phyloP scores from a whole-genome alignment of 257 asterid species.

The Ophiorrhiza pumila region DNA sequence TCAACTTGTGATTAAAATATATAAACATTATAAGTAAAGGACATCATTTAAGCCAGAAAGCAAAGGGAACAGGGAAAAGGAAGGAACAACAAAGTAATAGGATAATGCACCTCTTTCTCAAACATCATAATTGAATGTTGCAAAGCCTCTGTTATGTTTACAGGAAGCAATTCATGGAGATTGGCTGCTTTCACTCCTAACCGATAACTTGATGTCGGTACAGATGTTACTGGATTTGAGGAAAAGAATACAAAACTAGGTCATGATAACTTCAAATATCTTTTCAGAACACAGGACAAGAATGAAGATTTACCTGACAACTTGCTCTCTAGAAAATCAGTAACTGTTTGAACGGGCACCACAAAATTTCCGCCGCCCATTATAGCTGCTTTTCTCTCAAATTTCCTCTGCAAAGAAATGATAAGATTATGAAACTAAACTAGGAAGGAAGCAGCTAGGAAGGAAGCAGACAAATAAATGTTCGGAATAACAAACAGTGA shows the following conservation, averaged over 20 bases:
- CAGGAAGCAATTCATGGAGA: slow-evolving; percentile 76
- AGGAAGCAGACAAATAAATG: background rate
- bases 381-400: slow-evolving; percentile 72
- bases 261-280: slow-evolving; percentile 11
- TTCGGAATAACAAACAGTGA: slow-evolving; percentile 2
- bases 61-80: background rate
- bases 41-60: background rate
- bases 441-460: background rate
- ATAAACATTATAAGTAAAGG: background rate
- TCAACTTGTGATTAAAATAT: background rate
- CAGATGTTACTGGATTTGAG: slow-evolving; percentile 41
- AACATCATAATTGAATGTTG: slow-evolving; percentile 66
- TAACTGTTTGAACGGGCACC: slow-evolving; percentile 77
- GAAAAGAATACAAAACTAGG: slow-evolving; percentile 20
- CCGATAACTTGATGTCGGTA: slow-evolving; percentile 90
- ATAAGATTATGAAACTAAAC: slow-evolving; percentile 7
- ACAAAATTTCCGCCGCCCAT: slow-evolving; percentile 97
- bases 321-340: slow-evolving; percentile 67
- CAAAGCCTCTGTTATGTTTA: slow-evolving; percentile 63
- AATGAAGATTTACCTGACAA: slow-evolving; percentile 46
- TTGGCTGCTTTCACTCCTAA: slow-evolving; percentile 80
- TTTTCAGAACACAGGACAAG: background rate
- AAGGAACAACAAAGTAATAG: background rate
- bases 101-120: slow-evolving; percentile 61
- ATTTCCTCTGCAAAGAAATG: slow-evolving; percentile 42